These are phyloP conservation scores for Galerina sulciceps DNA, from an alignment of 768 basidiomycete species.

Conservation along the genomic window DNA sequence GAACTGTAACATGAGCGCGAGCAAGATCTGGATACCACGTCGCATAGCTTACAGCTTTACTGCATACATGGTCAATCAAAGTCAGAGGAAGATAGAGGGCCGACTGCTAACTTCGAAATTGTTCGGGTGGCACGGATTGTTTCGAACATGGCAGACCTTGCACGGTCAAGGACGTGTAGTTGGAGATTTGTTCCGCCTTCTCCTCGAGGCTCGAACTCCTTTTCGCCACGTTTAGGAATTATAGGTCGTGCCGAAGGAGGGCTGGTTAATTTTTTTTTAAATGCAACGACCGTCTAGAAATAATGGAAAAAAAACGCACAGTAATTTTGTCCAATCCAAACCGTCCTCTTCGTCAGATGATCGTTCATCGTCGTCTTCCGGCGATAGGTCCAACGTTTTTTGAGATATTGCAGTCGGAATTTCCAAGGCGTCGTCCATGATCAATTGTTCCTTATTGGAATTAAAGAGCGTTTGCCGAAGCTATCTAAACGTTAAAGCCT, in stretches of 20 bases:
- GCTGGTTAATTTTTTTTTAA: conserved; percentile 31
- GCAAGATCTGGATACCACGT: conserved; percentile 74
- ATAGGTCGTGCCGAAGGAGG: conserved; percentile 57
- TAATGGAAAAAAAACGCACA: conserved; percentile 38
- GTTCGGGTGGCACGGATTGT: conserved; percentile 75
- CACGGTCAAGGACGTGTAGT: conserved; percentile 76
- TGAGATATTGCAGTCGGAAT: conserved; percentile 34
- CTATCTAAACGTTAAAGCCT: too few relatives aligned
- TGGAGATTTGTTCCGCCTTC: conserved; percentile 77
- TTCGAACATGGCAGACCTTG: conserved; percentile 86
- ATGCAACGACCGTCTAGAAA: background rate
- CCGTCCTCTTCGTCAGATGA: conserved; percentile 75
- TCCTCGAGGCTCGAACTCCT: conserved; percentile 88
- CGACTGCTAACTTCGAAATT: conserved; percentile 67
- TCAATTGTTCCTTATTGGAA: too few relatives aligned
- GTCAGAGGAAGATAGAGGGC: background rate
- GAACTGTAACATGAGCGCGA: conserved; percentile 69
- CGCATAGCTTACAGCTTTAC: conserved; percentile 80
- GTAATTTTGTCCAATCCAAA: conserved; percentile 82
- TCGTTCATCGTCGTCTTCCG: conserved; percentile 45
- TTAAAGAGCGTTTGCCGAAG: too few relatives aligned
- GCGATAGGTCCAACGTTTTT: conserved; percentile 29
- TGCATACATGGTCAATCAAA: conserved; percentile 29
- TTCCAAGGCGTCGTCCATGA: conserved; percentile 71
- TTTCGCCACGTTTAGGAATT: conserved; percentile 96